Evolutionary conservation across 73 alveolate species (phyloP).

Genomic region (Uronychia setigera): DNA sequence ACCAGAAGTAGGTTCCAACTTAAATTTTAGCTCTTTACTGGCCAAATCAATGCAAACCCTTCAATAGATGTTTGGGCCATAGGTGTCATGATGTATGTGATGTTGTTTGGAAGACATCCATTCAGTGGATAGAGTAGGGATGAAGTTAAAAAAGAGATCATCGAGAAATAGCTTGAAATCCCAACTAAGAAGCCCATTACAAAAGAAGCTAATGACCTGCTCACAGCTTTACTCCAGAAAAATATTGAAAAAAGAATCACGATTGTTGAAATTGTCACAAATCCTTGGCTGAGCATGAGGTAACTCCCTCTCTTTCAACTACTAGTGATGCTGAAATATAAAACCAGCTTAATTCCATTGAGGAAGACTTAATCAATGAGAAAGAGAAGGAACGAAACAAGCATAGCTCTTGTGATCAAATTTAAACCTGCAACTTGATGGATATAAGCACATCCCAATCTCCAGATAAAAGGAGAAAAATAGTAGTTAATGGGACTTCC

Average conservation of each 20-base stretch:
- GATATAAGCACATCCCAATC: not conserved
- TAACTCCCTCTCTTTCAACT: not conserved
- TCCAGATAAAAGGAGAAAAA: no score
- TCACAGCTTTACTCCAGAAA: conserved; percentile 33
- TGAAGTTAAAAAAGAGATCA: conserved; percentile 26
- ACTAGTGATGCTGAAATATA: not conserved
- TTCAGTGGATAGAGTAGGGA: conserved; percentile 48
- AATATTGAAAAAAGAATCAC: conserved; percentile 23
- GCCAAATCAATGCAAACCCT: conserved; percentile 20
- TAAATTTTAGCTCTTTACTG: not conserved
- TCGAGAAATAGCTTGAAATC: conserved; percentile 19
- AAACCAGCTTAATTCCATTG: no score
- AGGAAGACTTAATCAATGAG: not conserved
- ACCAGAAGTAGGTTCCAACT: conserved; percentile 43
- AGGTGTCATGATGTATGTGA: conserved; percentile 71
- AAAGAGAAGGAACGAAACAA: not conserved
- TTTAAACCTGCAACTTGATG: not conserved
- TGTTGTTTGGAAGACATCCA: conserved; percentile 65
- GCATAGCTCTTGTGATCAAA: not conserved
- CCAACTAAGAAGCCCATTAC: conserved; percentile 29
- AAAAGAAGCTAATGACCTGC: conserved; percentile 23
- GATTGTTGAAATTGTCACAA: not conserved
- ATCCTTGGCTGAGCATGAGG: not conserved
- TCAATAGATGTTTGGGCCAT: conserved; percentile 80
- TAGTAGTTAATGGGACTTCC: no score